These are phyloP conservation scores for Poterioochromonas sp. DNA, from an alignment of 352 stramenopile genomes.

Conservation along the genomic window DNA sequence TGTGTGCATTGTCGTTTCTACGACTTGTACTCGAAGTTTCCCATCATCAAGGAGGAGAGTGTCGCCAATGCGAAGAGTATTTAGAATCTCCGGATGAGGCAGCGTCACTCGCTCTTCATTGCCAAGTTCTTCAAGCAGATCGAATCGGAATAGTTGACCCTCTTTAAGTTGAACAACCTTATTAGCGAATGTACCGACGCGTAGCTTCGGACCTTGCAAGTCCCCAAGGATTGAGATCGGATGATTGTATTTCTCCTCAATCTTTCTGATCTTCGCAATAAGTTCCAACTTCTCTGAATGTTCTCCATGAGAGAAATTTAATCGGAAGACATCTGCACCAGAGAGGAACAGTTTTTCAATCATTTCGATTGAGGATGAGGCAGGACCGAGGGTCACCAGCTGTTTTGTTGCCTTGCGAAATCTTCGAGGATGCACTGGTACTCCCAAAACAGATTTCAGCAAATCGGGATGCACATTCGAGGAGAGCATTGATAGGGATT, in stretches of 20 bases:
- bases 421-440: conserved; percentile 20
- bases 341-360: conserved; percentile 72
- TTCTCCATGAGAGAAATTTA: conserved; percentile 69
- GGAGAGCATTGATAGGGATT: no score
- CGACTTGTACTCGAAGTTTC: conserved; percentile 67
- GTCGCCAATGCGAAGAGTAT: conserved; percentile 50
- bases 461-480: no score
- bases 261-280: conserved; percentile 49
- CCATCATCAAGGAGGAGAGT: conserved; percentile 68
- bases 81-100: conserved; percentile 67
- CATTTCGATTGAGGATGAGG: conserved; percentile 60
- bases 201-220: conserved; percentile 65
- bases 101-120: conserved; percentile 61
- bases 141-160: conserved; percentile 62
- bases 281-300: conserved; percentile 72
- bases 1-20: conserved; percentile 38
- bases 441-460: no score
- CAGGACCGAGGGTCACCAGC: conserved; percentile 64
- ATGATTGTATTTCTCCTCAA: conserved; percentile 71
- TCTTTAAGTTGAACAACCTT: conserved; percentile 48
- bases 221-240: conserved; percentile 69
- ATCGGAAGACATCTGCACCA: conserved; percentile 67
- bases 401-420: conserved; percentile 50
- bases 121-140: conserved; percentile 61
- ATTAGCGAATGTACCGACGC: conserved; percentile 54